Base-by-base conservation (phyloP, 306 rosid genomes). In the Parietaria judaica region DNA sequence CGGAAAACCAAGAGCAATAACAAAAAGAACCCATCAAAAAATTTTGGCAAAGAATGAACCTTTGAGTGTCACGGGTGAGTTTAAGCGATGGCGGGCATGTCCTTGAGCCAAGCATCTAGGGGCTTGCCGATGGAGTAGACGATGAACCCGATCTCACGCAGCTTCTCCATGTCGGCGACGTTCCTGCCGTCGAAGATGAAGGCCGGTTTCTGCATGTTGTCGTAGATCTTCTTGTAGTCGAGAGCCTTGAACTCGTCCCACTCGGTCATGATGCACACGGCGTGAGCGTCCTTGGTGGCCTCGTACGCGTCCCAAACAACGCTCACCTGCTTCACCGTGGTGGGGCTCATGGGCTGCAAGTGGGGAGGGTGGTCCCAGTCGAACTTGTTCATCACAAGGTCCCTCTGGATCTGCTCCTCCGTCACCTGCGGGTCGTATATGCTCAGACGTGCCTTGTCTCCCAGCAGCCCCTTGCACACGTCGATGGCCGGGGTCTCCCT, bases 281-380 rank as follows among this genome's bases (percentile, higher is more conserved):
- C 97, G 76, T 90, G 88, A 36, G 97, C 92, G 38, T 78, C 94
- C 72, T 86, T 86, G 34, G 97, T 73, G 55, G 97, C 94, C 55
- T 83, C 94, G 16, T 90, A 86, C 7, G 95, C 97, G 69, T 90
- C 85, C 90, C 84, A 82, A 62, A 78, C 91, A 58, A 84, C 97
- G 16, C 71, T 70, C 66, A 90, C 97, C 70, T 86, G 85, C 83
- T 86, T 85, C 75, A 79, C 88, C 12, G 95, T 79, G 31, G 90
- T 67, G 4, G 92, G 89, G 48, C 95, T 90, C 74, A 81, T 72
- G 1, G 95, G 94, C 76, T 87, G 94, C 43, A 90, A 72, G 76
- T 86, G 97, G 37, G 79, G 78, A 11, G 97, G 97, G 65, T 90
- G 97, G 73, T 90, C 97, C 97, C 97, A 90, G 61, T 87, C 92